Evolutionary conservation across 73 alveolate species (phyloP).

Genomic region (Blepharisma japonicum): DNA sequence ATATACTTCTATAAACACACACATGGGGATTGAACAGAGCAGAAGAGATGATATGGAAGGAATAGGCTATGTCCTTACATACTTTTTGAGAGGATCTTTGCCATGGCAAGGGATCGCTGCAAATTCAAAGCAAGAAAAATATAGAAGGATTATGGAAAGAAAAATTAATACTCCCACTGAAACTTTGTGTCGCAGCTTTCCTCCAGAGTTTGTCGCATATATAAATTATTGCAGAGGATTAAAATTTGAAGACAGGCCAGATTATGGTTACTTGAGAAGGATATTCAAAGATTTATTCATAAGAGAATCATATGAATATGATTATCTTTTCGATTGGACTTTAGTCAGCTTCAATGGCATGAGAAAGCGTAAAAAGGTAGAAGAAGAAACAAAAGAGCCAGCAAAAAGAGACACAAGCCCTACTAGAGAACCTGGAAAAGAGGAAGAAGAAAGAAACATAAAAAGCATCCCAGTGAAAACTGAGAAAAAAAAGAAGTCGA

Average conservation of each 20-base stretch:
- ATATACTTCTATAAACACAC: constrained; percentile 65
- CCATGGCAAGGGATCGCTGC: constrained; percentile 94
- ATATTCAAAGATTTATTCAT: constrained; percentile 69
- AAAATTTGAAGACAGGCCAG: constrained; percentile 90
- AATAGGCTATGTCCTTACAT: constrained; percentile 56
- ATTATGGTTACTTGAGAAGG: constrained; percentile 78
- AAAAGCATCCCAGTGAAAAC: no score
- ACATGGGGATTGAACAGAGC: constrained; percentile 64
- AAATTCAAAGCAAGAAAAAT: constrained; percentile 71
- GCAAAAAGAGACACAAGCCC: no score
- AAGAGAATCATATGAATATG: constrained; percentile 59
- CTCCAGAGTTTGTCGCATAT: constrained; percentile 75
- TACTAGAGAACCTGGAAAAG: no score
- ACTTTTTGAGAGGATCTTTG: constrained; percentile 44
- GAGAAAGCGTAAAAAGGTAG: no score
- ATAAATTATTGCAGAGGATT: constrained; percentile 79
- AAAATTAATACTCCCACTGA: constrained; percentile 66
- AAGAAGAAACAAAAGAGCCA: no score
- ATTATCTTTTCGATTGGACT: constrained; percentile 50
- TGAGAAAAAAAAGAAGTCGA: no score
- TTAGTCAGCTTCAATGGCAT: no score
- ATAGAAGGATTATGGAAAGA: constrained; percentile 65
- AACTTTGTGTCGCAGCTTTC: constrained; percentile 77
- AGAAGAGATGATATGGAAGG: constrained; percentile 79
- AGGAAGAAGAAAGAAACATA: no score